Evolutionary conservation across 805 yeast genomes (phyloP), one percentile per base, ranked within the genome.

Genomic region (Saccharomyces mikatae): DNA sequence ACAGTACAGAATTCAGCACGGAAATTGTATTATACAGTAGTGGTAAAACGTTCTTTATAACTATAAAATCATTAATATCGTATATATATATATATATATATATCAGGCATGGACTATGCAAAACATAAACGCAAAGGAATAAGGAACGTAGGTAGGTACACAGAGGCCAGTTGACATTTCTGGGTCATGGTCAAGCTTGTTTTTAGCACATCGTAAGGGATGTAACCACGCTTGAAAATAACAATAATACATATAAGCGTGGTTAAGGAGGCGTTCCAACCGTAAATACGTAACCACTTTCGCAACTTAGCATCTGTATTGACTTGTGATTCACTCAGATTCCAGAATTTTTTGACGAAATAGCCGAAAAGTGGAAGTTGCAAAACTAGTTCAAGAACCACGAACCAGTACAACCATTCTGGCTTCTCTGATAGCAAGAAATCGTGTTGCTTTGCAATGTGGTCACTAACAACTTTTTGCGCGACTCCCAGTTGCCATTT

Each of bases 261-360:
- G 4, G 97, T 89, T 51, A 86, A 73, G 3, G 85, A 73, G 0
- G 97, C 98, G 64, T 89, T 89, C 61, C 87, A 78, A 2, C 92
- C 96, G 68, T 94, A 92, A 5, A 84, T 62, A 13, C 81, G 71
- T 59, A 84, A 68, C 65, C 74, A 76, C 31, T 48, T 57, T 53
- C 58, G 52, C 21, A 57, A 47, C 11, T 46, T 47, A 32, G 46
- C 51, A 48, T 59, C 53, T 54, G 55, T 50, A 28, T 41, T 50
- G 14, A 47, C 49, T 46, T 46, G 48, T n/a, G 27, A 49, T 30
- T 46, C 46, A 13, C 44, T 30, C 5, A 27, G 46, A 30, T 51
- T 49, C 9, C 49, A 52, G 24, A 56, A 50, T 21, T 51, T 48
- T 31, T 48, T 44, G 11, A 61, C 58, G 50, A 69, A 72, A 58